phyloP scores from a whole-genome alignment of 2,329 filamentous ascomycete genomes.

The Trichoderma lentiforme region DNA sequence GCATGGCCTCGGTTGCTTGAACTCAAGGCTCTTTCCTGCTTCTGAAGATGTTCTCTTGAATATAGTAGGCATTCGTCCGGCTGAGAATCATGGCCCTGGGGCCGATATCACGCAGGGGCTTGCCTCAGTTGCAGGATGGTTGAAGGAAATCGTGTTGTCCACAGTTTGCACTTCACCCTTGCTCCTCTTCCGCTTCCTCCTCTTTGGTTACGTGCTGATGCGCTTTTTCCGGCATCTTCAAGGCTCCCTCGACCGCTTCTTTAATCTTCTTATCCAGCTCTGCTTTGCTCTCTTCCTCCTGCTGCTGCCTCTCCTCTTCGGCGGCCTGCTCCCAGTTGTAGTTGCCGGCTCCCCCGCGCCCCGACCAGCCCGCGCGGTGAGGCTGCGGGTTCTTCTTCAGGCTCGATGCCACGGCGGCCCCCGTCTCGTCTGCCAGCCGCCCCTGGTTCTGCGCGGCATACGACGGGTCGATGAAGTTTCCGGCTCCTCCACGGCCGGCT shows the following conservation, averaged over 20 bases:
- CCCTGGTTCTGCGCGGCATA: conserved; percentile 33
- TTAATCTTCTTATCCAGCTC: conserved; percentile 42
- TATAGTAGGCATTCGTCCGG: background rate
- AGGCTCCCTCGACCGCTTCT: conserved; percentile 46
- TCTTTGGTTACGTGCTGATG: conserved; percentile 33
- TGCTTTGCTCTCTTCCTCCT: conserved; percentile 26
- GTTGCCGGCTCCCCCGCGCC: conserved; percentile 59
- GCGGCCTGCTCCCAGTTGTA: conserved; percentile 37
- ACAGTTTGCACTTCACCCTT: background rate
- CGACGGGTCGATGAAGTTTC: conserved; percentile 51
- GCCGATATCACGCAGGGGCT: background rate
- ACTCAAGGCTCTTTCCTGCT: background rate
- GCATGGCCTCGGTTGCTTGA: background rate
- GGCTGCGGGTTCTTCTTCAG: conserved; percentile 26
- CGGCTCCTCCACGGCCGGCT: conserved; percentile 58
- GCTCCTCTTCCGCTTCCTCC: background rate
- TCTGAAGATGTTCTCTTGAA: background rate
- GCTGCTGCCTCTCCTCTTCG: conserved; percentile 26
- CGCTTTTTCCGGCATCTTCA: conserved; percentile 46
- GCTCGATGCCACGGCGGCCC: conserved; percentile 34
- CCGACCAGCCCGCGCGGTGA: conserved; percentile 29
- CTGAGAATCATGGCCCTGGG: background rate
- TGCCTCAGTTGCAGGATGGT: background rate
- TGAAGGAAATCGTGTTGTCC: background rate
- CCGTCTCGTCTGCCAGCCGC: conserved; percentile 34